phyloP scores from a whole-genome alignment of 2,329 filamentous ascomycete species.

The Alternaria rosae region DNA sequence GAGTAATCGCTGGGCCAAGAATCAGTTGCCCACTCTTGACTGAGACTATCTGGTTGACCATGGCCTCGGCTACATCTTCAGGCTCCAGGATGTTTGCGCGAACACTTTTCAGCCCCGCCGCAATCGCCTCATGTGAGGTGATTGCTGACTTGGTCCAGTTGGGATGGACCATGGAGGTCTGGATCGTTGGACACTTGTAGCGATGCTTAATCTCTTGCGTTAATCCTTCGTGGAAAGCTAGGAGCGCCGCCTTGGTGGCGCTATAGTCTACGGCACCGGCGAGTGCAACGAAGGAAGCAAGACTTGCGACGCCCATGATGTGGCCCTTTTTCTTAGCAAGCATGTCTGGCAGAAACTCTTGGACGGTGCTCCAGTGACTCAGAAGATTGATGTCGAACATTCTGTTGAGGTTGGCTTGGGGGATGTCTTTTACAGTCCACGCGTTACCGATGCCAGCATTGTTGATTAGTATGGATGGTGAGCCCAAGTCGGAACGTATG shows the following conservation, averaged over 20 bases:
- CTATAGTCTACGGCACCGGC: constrained; percentile 46
- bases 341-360: constrained; percentile 50
- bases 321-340: constrained; percentile 47
- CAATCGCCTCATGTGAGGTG: constrained; percentile 34
- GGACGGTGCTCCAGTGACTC: constrained; percentile 48
- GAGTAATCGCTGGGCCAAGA: constrained; percentile 39
- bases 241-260: constrained; percentile 44
- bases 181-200: constrained; percentile 54
- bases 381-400: constrained; percentile 47
- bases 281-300: constrained; percentile 44
- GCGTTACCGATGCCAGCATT: constrained; percentile 49
- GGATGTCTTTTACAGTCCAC: constrained; percentile 42
- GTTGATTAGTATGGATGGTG: constrained; percentile 47
- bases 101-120: constrained; percentile 40
- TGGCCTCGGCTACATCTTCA: constrained; percentile 51
- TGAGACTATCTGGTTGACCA: constrained; percentile 54
- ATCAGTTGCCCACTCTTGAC: constrained; percentile 53
- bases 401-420: constrained; percentile 31
- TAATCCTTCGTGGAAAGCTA: constrained; percentile 47
- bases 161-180: constrained; percentile 54
- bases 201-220: constrained; percentile 52
- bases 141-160: constrained; percentile 53
- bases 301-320: constrained; percentile 46
- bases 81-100: constrained; percentile 49
- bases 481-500: constrained; percentile 43